Percentiles rank a stretch among this genome's conserved stretches.
Evolutionary conservation across 306 rosid species (phyloP).

Genomic region (Citrullus colocynthis): DNA sequence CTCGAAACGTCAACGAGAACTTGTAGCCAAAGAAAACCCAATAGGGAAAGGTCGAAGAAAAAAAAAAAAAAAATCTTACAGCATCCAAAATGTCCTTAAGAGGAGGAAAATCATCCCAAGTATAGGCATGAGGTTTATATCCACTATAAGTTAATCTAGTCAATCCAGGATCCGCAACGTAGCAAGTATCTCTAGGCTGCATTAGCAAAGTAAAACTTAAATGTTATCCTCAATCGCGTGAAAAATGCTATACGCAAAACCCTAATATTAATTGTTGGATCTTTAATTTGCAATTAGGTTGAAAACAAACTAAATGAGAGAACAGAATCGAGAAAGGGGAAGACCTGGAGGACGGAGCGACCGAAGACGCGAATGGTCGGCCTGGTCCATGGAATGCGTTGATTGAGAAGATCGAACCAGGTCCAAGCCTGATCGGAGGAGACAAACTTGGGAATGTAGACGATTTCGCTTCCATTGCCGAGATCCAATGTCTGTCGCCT

Average conservation of each 20-base stretch:
- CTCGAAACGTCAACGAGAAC: not conserved
- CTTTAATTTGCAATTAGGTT: not conserved
- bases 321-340: not conserved
- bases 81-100: slow-evolving; percentile 65
- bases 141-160: slow-evolving; percentile 70
- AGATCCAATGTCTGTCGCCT: slow-evolving; percentile 42
- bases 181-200: slow-evolving; percentile 90
- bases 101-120: slow-evolving; percentile 79
- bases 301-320: not conserved
- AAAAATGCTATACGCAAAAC: not conserved
- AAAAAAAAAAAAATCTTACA: slow-evolving; percentile 23
- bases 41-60: not conserved
- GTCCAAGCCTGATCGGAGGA: slow-evolving; percentile 56
- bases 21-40: not conserved
- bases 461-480: slow-evolving; percentile 67
- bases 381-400: slow-evolving; percentile 63
- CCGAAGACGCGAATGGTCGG: slow-evolving; percentile 86
- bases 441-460: slow-evolving; percentile 37
- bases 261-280: not conserved
- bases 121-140: slow-evolving; percentile 59
- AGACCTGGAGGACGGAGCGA: slow-evolving; percentile 56
- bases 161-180: slow-evolving; percentile 77
- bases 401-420: slow-evolving; percentile 61
- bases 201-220: not conserved
- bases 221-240: not conserved